Conservation (phyloP, 257 asterid genomes). For the Petunia axillaris region DNA sequence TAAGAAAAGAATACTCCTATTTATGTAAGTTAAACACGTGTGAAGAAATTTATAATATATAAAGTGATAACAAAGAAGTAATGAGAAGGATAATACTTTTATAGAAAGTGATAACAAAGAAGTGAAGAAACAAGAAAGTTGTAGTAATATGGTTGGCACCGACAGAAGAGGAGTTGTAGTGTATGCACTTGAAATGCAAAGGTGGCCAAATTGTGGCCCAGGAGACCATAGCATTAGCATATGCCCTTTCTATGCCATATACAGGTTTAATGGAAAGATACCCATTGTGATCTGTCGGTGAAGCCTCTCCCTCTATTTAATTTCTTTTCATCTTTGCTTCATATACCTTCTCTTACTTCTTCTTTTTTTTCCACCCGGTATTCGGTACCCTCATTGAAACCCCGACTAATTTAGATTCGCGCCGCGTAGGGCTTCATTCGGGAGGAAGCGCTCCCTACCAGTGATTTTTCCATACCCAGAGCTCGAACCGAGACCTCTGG, state of each 20-base stretch:
- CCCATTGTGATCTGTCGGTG: conserved; percentile 20
- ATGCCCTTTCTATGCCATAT: not conserved
- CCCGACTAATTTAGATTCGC: too few species aligned
- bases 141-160: conserved; percentile 15
- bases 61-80: not conserved
- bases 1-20: too few species aligned
- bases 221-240: conserved; percentile 24
- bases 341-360: not conserved
- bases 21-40: too few species aligned
- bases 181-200: not conserved
- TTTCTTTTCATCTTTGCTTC: not conserved
- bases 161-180: not conserved
- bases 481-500: too few species aligned
- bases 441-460: too few species aligned
- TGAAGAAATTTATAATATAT: too few species aligned
- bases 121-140: conserved; percentile 8
- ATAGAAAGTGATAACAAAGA: not conserved
- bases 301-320: not conserved
- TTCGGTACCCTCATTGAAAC: too few species aligned
- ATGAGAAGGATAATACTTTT: not conserved
- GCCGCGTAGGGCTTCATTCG: too few species aligned
- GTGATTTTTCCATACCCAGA: too few species aligned
- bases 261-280: not conserved
- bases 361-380: too few species aligned
- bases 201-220: not conserved